Percentiles rank a stretch among this genome's conserved stretches.
Evolutionary conservation across 2,329 filamentous ascomycete genomes (phyloP).

Genomic region (Colletotrichum filicis): DNA sequence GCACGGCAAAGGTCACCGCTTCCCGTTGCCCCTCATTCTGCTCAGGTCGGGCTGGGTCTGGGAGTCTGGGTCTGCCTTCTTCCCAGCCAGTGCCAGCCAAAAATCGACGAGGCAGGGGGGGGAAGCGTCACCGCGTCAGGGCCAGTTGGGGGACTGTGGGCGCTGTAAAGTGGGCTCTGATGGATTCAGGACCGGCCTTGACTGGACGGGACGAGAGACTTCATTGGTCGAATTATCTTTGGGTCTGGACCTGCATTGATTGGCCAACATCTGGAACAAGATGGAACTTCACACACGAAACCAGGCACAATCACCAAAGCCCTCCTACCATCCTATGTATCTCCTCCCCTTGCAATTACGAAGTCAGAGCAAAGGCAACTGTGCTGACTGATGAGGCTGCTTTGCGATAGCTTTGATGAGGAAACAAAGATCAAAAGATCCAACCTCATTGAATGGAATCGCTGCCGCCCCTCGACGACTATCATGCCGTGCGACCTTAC

Average conservation of each 20-base stretch:
- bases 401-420: too few relatives aligned
- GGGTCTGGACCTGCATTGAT: constrained; percentile 27
- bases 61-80: not conserved
- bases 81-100: not conserved
- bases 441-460: too few relatives aligned
- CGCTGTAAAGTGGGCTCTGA: not conserved
- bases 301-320: constrained; percentile 27
- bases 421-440: too few relatives aligned
- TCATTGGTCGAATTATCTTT: not conserved
- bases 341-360: too few relatives aligned
- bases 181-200: not conserved
- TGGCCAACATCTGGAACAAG: constrained; percentile 34
- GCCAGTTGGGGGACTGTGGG: constrained; percentile 21
- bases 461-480: too few relatives aligned
- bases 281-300: constrained; percentile 35
- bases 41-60: not conserved
- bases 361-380: too few relatives aligned
- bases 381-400: too few relatives aligned
- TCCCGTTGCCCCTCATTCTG: constrained; percentile 29
- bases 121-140: not conserved
- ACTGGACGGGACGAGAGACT: not conserved
- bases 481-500: not conserved
- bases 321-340: not conserved
- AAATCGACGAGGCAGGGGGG: not conserved
- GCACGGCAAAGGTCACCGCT: constrained; percentile 28